Evolutionary conservation across 495 filamentous ascomycete genomes (phyloP), one percentile per base, ranked within the genome.

Genomic region (Podospora australis): DNA sequence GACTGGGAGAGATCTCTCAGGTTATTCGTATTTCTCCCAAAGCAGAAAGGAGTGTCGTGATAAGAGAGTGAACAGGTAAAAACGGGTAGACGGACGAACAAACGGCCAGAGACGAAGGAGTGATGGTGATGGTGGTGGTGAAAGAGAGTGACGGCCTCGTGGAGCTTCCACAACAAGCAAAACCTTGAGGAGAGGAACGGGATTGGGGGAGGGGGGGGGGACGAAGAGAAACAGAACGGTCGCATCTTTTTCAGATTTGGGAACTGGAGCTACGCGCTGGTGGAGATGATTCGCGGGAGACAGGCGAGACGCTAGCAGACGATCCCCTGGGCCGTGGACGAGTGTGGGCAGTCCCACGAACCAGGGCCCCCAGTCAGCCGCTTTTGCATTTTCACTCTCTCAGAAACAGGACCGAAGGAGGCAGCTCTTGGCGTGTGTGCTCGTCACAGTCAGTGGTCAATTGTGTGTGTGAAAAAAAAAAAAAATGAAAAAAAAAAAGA

Each of bases 221-320:
- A 41, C 35, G 34, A 32, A 39, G 25, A 29, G 36, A 17, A 24
- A 43, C 13, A 48, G 25, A 23, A 42, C 34, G 32, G 46, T 49
- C 46, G 50, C 30, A 10, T 51, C 51, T 34, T 44, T 48, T 55
- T 55, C 35, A 38, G 4, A 42, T 34, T 20, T 21, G 17, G 26
- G 38, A 39, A 28, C 19, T 29, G 39, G 46, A 20, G 14, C 39
- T 26, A 45, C 52, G 50, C 44, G 54, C 52, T 34, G 45, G 52
- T 58, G 55, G 55, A 52, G 55, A 55, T 55, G 48, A 51, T 51
- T 51, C 48, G 48, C 44, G 44, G 19, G 25, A 35, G 17, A 5
- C 17, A 28, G 24, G 22, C 17, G 43, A 14, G 25, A 7, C 13
- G 48, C 43, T 13, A 48, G 43, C 20, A 40, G 35, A 36, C 36